phyloP scores from a whole-genome alignment of 768 basidiomycete genomes.

The Collybiopsis luxurians region DNA sequence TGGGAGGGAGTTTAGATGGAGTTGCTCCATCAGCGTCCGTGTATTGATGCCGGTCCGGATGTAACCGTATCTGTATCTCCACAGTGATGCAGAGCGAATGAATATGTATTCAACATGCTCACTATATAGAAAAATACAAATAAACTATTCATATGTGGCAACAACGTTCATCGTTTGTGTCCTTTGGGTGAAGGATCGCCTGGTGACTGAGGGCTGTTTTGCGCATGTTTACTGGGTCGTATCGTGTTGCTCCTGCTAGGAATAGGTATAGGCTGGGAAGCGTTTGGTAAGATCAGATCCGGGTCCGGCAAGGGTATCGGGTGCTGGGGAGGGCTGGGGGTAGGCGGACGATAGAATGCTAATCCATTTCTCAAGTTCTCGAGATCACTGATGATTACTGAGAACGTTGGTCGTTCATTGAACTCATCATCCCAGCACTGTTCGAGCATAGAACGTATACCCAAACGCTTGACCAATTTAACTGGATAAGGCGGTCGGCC shows the following conservation, averaged over 20 bases:
- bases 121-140: too few relatives aligned
- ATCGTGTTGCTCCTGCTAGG: background rate
- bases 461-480: background rate
- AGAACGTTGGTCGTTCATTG: background rate
- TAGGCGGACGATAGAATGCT: background rate
- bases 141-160: too few relatives aligned
- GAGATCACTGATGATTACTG: background rate
- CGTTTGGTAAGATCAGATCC: background rate
- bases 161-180: too few relatives aligned
- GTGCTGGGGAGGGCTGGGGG: background rate
- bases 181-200: too few relatives aligned
- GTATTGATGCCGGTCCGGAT: too few relatives aligned
- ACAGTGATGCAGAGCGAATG: too few relatives aligned
- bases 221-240: background rate
- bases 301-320: background rate
- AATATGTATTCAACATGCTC: too few relatives aligned
- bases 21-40: too few relatives aligned
- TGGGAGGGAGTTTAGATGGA: too few relatives aligned
- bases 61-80: too few relatives aligned
- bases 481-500: background rate
- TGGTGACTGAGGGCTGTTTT: too few relatives aligned
- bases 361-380: background rate
- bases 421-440: conserved; percentile 1
- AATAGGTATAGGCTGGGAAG: too few relatives aligned
- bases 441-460: background rate